A percentile compares a stretch with the other conserved stretches of the same genome.
phyloP scores from a whole-genome alignment of 371 early-diverging fungal species.

The Apophysomyces variabilis region DNA sequence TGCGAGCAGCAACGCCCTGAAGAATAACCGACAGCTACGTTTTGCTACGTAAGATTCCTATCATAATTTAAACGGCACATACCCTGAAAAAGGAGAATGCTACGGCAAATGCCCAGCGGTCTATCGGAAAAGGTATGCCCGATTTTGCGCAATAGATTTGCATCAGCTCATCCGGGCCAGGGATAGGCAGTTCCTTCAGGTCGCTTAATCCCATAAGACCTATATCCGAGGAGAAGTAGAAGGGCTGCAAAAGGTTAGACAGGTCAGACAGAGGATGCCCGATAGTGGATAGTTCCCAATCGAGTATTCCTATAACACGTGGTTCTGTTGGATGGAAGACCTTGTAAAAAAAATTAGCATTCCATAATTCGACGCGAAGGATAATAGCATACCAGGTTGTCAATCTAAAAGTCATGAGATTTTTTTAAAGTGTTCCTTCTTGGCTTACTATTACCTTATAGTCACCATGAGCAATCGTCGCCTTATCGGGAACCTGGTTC shows the following conservation, averaged over 20 bases:
- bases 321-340: constrained; percentile 82
- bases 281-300: constrained; percentile 95
- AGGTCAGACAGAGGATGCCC: constrained; percentile 94
- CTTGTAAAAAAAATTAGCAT: constrained; percentile 21
- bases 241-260: constrained; percentile 84
- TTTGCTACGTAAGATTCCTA: neutral
- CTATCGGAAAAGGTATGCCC: constrained; percentile 69
- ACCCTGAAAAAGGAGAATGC: constrained; percentile 63
- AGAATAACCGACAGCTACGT: constrained; percentile 72
- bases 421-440: too few species aligned
- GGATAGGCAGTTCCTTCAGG: constrained; percentile 51
- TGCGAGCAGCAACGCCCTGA: constrained; percentile 90
- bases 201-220: neutral
- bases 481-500: constrained; percentile 72
- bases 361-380: neutral
- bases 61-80: constrained; percentile 14
- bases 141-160: constrained; percentile 64
- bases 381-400: constrained; percentile 63
- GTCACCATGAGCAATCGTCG: constrained; percentile 90
- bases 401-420: constrained; percentile 45
- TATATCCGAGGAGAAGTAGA: constrained; percentile 18
- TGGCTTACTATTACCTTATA: constrained; percentile 61
- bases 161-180: constrained; percentile 66
- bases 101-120: constrained; percentile 60
- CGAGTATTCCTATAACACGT: constrained; percentile 88